phyloP scores from a whole-genome alignment of 164 flowering plant species.

The Nymphaea thermarum region DNA sequence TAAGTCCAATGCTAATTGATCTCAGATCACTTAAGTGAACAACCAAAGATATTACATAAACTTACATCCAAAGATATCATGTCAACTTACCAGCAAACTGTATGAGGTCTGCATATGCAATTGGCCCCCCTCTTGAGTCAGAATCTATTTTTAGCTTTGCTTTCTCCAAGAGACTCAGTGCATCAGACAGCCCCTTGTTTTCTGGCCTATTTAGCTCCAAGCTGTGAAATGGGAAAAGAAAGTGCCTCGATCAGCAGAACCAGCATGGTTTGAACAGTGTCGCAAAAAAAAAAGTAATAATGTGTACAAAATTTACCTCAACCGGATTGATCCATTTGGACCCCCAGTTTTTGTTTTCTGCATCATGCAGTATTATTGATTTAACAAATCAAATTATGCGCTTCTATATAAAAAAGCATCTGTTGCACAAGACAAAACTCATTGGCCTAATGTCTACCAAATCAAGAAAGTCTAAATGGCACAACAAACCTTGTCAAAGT shows the following conservation, averaged over 20 bases:
- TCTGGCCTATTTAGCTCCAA: constrained; percentile 95
- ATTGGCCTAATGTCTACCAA: not conserved
- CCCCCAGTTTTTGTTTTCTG: constrained; percentile 93
- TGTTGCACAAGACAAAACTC: not conserved
- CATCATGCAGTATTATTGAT: constrained; percentile 17
- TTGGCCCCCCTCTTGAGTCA: constrained; percentile 86
- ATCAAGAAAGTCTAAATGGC: not conserved
- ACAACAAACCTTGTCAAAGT: constrained; percentile 71
- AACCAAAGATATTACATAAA: not conserved
- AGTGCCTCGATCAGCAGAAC: no score
- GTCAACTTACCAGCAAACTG: constrained; percentile 58
- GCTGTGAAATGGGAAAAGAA: constrained; percentile 28
- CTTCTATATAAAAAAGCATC: not conserved
- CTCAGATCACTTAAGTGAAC: not conserved
- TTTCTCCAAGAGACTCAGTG: constrained; percentile 61
- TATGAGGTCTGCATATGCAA: constrained; percentile 83
- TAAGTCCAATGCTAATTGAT: not conserved
- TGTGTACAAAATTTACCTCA: constrained; percentile 39
- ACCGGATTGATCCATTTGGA: constrained; percentile 87
- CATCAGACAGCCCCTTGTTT: constrained; percentile 69
- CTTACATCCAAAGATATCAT: constrained; percentile 17
- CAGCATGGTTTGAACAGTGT: no score
- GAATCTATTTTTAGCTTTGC: constrained; percentile 82
- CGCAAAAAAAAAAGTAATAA: not conserved
- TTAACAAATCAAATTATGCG: constrained; percentile 8